Evolutionary conservation across 345 rosid species (phyloP).

Genomic region (Melaleuca alternifolia): DNA sequence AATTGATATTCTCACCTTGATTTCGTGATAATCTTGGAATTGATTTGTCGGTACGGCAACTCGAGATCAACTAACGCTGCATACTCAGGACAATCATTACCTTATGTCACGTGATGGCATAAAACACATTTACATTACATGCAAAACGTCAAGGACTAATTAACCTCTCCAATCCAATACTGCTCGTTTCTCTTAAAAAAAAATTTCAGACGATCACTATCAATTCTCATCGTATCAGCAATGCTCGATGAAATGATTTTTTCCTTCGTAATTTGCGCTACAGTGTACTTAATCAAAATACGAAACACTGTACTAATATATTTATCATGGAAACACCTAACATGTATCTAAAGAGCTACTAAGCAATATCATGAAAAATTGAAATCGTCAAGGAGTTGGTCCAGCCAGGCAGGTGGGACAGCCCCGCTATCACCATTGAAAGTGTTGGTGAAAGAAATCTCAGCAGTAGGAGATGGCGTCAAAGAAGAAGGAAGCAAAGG

Average conservation of each 20-base stretch:
- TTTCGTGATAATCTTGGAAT: background rate
- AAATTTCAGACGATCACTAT: background rate
- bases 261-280: background rate
- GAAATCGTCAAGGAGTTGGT: constrained; percentile 34
- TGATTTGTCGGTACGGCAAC: background rate
- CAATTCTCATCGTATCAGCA: background rate
- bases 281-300: background rate
- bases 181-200: background rate
- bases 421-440: constrained; percentile 16
- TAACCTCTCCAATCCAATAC: background rate
- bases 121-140: background rate
- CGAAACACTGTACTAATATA: background rate
- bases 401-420: constrained; percentile 27
- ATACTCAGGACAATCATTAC: background rate
- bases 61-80: background rate
- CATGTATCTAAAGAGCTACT: background rate
- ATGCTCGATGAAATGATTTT: background rate
- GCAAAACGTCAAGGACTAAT: background rate
- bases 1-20: background rate
- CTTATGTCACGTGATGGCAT: background rate
- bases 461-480: constrained; percentile 24
- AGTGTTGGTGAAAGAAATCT: background rate
- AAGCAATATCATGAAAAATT: constrained; percentile 32
- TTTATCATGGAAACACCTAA: constrained; percentile 3
- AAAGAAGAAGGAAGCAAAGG: constrained; percentile 27